Base-by-base conservation (phyloP, 2,329 filamentous ascomycete genomes). In the Cladophialophora bantiana region DNA sequence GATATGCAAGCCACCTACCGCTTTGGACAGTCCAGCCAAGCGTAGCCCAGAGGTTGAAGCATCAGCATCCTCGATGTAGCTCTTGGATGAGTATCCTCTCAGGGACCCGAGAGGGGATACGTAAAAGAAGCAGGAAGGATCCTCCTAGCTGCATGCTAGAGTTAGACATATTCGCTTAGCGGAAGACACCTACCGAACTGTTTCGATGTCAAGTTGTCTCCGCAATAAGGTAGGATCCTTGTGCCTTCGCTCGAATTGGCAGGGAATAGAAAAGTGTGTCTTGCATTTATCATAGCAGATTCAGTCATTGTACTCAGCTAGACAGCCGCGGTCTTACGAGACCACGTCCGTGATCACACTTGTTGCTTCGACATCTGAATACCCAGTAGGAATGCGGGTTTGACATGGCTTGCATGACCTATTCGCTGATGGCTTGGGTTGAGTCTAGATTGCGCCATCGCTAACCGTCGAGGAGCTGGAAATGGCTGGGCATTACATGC, bases 1-100 rank as follows among this genome's bases (percentile, higher is more conserved):
- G 45, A 52, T 53, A 54, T 45, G 45, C 59, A 52, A 54, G 48
- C 59, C 34, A 61, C 57, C 57, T 4, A 26, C n/a, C 42, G 12
- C 12, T 32, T 45, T 40, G 57, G 57, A 31, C 13, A 34, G 36
- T 38, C 57, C 57, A 40, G 13, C 50, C 26, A 18, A 59, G 15
- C 10, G 40, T 20, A 34, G 57, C 12, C 10, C 42, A 48, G 20
- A 35, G 34, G 15, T 35, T n/a, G 31, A 35, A 36, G 35, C 36
- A 59, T 32, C 31, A 13, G 18, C 26, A 36, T 3, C 18, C 15
- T 20, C 9, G 12, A 34, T 32, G 20, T 7, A 59, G 40, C 15
- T 18, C 57, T 13, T 59, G 20, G 40, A 59, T n/a, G 10, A 32
- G 26, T 34, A 15, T 59, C 12, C 57, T n/a, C 26, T 9, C 31